Base-by-base conservation (phyloP, 1,284 basidiomycete genomes). In the Porodaedalea pini region DNA sequence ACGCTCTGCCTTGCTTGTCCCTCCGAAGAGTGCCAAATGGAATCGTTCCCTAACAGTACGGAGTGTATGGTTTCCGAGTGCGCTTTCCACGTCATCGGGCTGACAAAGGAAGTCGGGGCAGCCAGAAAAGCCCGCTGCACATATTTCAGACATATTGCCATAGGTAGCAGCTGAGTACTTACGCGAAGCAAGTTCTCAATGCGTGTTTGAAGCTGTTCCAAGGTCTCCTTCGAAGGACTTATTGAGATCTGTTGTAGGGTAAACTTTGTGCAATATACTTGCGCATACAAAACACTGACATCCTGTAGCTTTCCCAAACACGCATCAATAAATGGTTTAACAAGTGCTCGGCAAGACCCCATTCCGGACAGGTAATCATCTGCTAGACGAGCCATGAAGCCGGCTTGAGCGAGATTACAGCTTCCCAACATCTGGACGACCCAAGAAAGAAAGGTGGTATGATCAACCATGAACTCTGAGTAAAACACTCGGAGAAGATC, bases 321-420 rank as follows among this genome's bases (percentile, higher is more conserved):
- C 5, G 83, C 82, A 21, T 90, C 86, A 1, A 82, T 76, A 57
- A 92, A 80, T 4, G 84, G 85, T 40, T 78, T 79, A 3, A 81
- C 75, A 51, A 92, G 73, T 1, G 85, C 80, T 11, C 88, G 81
- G 65, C 78, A 83, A 29, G 75, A 72, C n/a, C 85, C 71, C 68
- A 95, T 80, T 32, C 86, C 89, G 44, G 83, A 80, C 3, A 92
- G 71, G 69, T 91, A 92, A 65, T 93, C 90, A 62, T 93, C 89
- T 3, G 83, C 80, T 15, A 97, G 73, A 50, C 87, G 80, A 6
- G 82, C 80, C 10, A 95, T 73, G 65, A 97, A 95, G 0, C 88
- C 87, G 4, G 89, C 79, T 71, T 97, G 94, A 1, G 92, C 90
- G 17, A 93, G 78, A 69, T 94, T 94, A 63, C 87, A 87, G 0